Base-by-base conservation (phyloP, 164 flowering plant genomes). In the Malania oleifera region DNA sequence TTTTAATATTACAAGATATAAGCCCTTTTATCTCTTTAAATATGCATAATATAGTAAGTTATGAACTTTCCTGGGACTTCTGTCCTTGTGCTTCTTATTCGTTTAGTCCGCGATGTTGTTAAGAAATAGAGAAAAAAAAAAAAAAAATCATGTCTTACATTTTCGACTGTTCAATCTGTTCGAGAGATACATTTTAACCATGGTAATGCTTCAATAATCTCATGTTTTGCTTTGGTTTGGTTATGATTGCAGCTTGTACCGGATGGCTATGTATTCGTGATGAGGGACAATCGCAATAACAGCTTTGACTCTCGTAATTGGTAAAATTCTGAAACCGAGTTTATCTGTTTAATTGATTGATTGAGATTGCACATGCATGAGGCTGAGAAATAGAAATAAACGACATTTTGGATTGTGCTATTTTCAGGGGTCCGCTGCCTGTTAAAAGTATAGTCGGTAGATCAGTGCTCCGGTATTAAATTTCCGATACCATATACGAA, bases 201-300 rank as follows among this genome's bases (percentile, higher is more conserved):
- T n/a, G n/a, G n/a, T 5, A 17, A 22, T 53, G 52, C 17, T 40
- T 47, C 45, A 24, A 7, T 18, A 27, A 27, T 34, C n/a, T 38
- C 22, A 7, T 29, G 35, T 17, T 23, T 3, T 40, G 25, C 52
- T 63, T 15, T 51, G 3, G 47, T 26, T 38, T 64, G 46, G 26
- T 47, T 55, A 12, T 44, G 59, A 57, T 41, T 72, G 63, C 85
- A 93, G 99, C 66, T 82, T 76, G 91, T 93, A 15, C 97, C 97
- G 15, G 82, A 90, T 67, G 97, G 89, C 41, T 83, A 76, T 73
- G 99, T 93, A 5, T 93, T 86, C 69, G 99, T 93, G 52, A 54
- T 93, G 89, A 97, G 99, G 35, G 99, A 93, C 74, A 93, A 93
- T 61, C 87, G 99, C 23, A 93, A 93, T 66, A 80, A 88, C 72